Evolutionary conservation across 2,329 filamentous ascomycete species (phyloP).

Genomic region (Ceratocystis smalleyi): DNA sequence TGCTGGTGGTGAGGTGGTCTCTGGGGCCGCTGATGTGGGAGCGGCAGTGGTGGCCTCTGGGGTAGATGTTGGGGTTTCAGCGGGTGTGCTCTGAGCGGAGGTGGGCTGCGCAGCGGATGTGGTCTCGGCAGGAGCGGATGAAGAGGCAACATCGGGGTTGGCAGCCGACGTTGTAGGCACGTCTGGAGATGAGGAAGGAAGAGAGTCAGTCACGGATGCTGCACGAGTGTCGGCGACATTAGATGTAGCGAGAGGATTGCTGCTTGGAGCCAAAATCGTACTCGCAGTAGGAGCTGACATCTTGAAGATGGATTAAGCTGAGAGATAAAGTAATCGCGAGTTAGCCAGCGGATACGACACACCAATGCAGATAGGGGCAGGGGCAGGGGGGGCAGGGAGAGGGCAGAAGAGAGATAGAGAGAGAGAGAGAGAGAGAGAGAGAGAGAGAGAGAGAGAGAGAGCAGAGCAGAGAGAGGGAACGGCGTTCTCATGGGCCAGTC

Average conservation of each 20-base stretch:
- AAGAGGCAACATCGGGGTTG: slow-evolving; percentile 3
- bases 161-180: slow-evolving; percentile 7
- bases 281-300: slow-evolving; percentile 10
- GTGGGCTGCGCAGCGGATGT: slow-evolving; percentile 13
- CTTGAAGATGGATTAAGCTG: slow-evolving; percentile 1
- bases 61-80: slow-evolving; percentile 18
- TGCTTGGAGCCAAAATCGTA: slow-evolving; percentile 11
- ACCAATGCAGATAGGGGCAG: background rate
- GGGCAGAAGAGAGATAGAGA: no score
- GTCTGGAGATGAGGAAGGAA: background rate
- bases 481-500: no score
- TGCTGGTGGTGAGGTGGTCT: slow-evolving; percentile 7
- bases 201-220: slow-evolving; percentile 9
- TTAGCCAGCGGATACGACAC: background rate
- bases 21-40: slow-evolving; percentile 16
- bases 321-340: background rate
- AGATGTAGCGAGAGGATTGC: slow-evolving; percentile 12
- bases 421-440: no score
- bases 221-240: slow-evolving; percentile 5
- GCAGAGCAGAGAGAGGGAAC: no score
- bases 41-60: background rate
- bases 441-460: no score
- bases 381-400: background rate
- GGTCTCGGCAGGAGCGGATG: slow-evolving; percentile 12
- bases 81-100: slow-evolving; percentile 4